Percentiles rank a stretch among this genome's conserved stretches.
These are phyloP conservation scores for Penicillium sp. DNA, from an alignment of 2,329 filamentous ascomycete species.

Conservation along the genomic window DNA sequence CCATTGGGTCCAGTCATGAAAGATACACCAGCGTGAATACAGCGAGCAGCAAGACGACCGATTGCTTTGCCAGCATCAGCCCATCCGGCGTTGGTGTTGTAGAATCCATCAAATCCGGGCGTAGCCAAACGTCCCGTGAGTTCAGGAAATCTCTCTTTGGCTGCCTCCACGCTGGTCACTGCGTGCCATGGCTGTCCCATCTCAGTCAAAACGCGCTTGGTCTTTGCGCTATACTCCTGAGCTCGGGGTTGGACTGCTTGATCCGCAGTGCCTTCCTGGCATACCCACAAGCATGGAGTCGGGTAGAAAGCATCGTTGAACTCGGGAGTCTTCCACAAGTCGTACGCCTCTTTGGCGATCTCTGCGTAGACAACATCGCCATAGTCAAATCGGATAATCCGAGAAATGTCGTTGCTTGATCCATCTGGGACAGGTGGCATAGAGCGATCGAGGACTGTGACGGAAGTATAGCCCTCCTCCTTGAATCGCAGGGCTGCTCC, in stretches of 20 bases:
- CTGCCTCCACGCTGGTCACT: slow-evolving; percentile 25
- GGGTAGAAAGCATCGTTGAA: slow-evolving; percentile 33
- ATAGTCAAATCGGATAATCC: slow-evolving; percentile 65
- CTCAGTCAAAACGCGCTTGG: slow-evolving; percentile 30
- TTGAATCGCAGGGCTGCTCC: slow-evolving; percentile 51
- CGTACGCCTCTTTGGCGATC: slow-evolving; percentile 72
- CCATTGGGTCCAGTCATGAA: slow-evolving; percentile 36
- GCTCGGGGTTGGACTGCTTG: slow-evolving; percentile 30
- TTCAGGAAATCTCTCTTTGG: slow-evolving; percentile 30
- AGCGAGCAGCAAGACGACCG: slow-evolving; percentile 29
- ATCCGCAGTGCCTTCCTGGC: slow-evolving; percentile 30
- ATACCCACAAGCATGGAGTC: slow-evolving; percentile 34
- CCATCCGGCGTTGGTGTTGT: slow-evolving; percentile 38
- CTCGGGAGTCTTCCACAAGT: slow-evolving; percentile 64
- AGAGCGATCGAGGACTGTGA: slow-evolving; percentile 42
- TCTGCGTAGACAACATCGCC: slow-evolving; percentile 74
- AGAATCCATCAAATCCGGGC: slow-evolving; percentile 35
- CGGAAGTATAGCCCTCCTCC: slow-evolving; percentile 35
- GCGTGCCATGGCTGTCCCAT: slow-evolving; percentile 36
- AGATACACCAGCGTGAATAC: slow-evolving; percentile 33
- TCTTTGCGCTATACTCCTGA: slow-evolving; percentile 33
- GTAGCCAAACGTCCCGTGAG: slow-evolving; percentile 28
- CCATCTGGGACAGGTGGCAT: slow-evolving; percentile 46
- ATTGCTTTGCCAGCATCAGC: slow-evolving; percentile 37
- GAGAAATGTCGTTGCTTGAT: slow-evolving; percentile 49